Evolutionary conservation across 208 protist species (phyloP), one percentile per base, ranked within the genome.

Genomic region (Trypanosoma melophagium): DNA sequence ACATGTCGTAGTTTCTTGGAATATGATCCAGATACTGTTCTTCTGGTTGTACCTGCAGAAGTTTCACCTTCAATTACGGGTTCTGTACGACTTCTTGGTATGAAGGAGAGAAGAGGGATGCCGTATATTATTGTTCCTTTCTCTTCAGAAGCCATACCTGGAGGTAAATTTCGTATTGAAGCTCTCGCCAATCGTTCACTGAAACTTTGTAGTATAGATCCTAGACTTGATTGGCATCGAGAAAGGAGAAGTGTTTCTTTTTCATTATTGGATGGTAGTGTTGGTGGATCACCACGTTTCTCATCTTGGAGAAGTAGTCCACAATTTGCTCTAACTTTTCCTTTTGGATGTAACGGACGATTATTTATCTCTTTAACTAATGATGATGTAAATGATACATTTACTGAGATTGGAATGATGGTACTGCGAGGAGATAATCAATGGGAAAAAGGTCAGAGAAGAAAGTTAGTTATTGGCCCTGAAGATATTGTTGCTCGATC

Each of bases 271-370:
- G 71, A 75, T 55, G 79, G 82, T 50, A 97, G 85, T 69, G 74
- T 82, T 31, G 92, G 92, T 25, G 92, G 92, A 53, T 79, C 65
- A 24, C 79, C 78, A 17, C 68, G 60, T 54, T 94, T 84, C 59
- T 83, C 86, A 7, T 93, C 89, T 50, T 97, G 92, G 92, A 80
- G 92, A 51, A 88, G 79, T 74, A 97, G 89, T 74, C 86, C 89
- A 59, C 92, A 97, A 59, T 86, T 88, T 59, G 62, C 77, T 2
- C 56, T 97, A 12, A 65, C 65, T 2, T 92, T 97, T 44, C 86
- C 89, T 12, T 72, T 90, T 40, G 76, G 81, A 59, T 79, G 81
- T n/a, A 77, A 90, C 35, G 92, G 87, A 7, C 71, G 79, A 41
- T 60, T 96, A 12, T 84, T 87, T 71, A 69, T 95, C 45, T 68